Evolutionary conservation across 371 early-diverging fungal genomes (phyloP).

Genomic region (Mortierella sp.): DNA sequence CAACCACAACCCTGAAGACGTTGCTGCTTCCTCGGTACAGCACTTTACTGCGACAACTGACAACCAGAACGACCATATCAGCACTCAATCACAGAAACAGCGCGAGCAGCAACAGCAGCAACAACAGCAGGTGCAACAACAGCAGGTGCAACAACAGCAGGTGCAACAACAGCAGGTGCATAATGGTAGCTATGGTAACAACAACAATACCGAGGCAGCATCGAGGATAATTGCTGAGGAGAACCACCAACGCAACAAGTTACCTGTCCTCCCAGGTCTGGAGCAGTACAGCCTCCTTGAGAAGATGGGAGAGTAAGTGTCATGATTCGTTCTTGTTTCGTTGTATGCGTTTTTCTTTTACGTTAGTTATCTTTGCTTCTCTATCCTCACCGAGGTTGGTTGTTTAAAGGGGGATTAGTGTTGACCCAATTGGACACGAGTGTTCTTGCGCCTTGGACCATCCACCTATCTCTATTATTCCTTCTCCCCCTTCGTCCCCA

Average conservation of each 20-base stretch:
- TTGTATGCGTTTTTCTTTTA: neutral
- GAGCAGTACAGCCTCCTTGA: constrained; percentile 65
- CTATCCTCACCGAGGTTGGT: neutral
- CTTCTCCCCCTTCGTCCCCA: neutral
- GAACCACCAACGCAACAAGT: constrained; percentile 54
- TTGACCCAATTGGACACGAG: neutral
- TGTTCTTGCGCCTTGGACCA: neutral
- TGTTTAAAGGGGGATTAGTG: neutral
- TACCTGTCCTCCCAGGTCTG: constrained; percentile 68
- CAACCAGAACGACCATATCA: neutral
- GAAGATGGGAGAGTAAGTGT: constrained; percentile 79
- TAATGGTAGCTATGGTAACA: constrained; percentile 24
- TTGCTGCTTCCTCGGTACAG: constrained; percentile 16
- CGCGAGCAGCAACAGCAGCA: neutral
- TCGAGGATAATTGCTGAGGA: constrained; percentile 49
- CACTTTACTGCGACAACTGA: constrained; percentile 24
- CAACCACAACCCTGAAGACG: neutral
- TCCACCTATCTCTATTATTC: neutral
- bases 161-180: constrained; percentile 8
- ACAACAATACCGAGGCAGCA: constrained; percentile 46
- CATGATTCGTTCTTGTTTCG: neutral
- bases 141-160: neutral
- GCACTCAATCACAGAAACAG: neutral
- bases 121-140: constrained; percentile 11
- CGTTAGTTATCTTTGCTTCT: neutral